Percentiles rank a stretch among this genome's conserved stretches.
Evolutionary conservation across 2,329 filamentous ascomycete genomes (phyloP).

Genomic region (Allantophomopsis cytisporea): DNA sequence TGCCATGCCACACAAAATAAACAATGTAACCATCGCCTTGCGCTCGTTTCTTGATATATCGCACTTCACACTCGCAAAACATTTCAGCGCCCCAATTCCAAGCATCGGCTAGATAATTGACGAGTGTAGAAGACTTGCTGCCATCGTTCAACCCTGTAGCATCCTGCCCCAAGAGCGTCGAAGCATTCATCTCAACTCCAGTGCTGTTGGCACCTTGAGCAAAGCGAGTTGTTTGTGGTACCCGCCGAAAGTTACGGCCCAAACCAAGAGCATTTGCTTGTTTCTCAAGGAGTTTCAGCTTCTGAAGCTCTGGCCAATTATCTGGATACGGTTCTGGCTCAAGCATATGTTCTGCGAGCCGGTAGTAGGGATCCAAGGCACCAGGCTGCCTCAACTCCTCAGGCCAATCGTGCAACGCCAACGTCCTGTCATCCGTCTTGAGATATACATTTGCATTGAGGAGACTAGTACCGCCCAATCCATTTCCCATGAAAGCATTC

Average conservation of each 20-base stretch:
- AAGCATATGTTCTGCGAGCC: constrained; percentile 39
- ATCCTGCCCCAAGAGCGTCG: constrained; percentile 47
- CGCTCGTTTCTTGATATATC: constrained; percentile 41
- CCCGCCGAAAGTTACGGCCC: constrained; percentile 37
- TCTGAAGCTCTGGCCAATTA: constrained; percentile 40
- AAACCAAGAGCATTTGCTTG: constrained; percentile 39
- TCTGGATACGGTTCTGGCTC: constrained; percentile 44
- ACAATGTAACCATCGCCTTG: constrained; percentile 41
- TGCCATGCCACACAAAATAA: constrained; percentile 51
- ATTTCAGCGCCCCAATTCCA: constrained; percentile 63
- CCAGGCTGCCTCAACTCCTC: constrained; percentile 33
- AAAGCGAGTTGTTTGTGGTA: constrained; percentile 51
- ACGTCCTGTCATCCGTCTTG: constrained; percentile 37
- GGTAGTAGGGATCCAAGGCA: constrained; percentile 38
- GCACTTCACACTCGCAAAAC: constrained; percentile 55
- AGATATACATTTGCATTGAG: constrained; percentile 57
- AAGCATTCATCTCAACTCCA: constrained; percentile 50
- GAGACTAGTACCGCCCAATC: constrained; percentile 51
- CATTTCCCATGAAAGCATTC: constrained; percentile 31
- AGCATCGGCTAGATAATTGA: constrained; percentile 54
- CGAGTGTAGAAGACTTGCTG: constrained; percentile 52
- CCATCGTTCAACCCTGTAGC: constrained; percentile 52
- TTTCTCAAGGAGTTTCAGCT: constrained; percentile 39
- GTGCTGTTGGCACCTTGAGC: constrained; percentile 43
- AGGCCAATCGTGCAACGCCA: constrained; percentile 44